These are phyloP conservation scores for Reticulascus tulasneorum DNA, from an alignment of 2,329 filamentous ascomycete genomes.

Conservation along the genomic window DNA sequence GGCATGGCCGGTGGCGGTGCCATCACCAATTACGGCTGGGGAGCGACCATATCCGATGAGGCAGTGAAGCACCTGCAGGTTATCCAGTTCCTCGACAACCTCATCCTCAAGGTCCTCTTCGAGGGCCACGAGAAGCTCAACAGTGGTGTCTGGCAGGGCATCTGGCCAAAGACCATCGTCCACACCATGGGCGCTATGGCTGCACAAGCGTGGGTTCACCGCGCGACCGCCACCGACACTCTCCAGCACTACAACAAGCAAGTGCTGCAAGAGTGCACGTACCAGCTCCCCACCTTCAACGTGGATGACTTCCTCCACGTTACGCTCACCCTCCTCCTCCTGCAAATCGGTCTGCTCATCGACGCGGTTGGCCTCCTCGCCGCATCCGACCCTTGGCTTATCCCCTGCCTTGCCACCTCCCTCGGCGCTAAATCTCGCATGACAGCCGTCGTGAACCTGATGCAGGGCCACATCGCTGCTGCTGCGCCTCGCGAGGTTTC, in stretches of 20 bases:
- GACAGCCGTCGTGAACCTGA: slow-evolving; percentile 32
- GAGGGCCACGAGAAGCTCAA: slow-evolving; percentile 23
- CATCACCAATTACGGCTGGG: slow-evolving; percentile 29
- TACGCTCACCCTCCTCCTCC: slow-evolving; percentile 19
- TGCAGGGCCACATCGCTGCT: slow-evolving; percentile 29
- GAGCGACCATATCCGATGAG: slow-evolving; percentile 21
- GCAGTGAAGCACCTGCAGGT: slow-evolving; percentile 28
- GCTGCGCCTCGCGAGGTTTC: slow-evolving; percentile 27
- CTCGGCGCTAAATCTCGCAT: slow-evolving; percentile 30
- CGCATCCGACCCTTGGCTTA: slow-evolving; percentile 27
- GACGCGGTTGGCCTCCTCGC: slow-evolving; percentile 24
- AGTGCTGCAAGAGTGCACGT: slow-evolving; percentile 21
- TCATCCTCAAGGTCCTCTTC: slow-evolving; percentile 26
- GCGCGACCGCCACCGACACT: slow-evolving; percentile 26
- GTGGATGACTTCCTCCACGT: slow-evolving; percentile 24
- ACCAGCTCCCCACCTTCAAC: slow-evolving; percentile 14
- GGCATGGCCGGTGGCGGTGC: slow-evolving; percentile 30
- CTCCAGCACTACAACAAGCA: slow-evolving; percentile 27
- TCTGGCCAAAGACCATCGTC: slow-evolving; percentile 28
- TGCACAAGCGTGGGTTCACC: slow-evolving; percentile 32
- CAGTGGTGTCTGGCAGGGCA: slow-evolving; percentile 25
- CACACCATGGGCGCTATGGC: slow-evolving; percentile 26
- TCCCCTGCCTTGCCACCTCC: slow-evolving; percentile 25
- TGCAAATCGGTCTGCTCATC: slow-evolving; percentile 26
- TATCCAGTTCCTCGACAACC: slow-evolving; percentile 27